Percentiles rank a stretch among this genome's conserved stretches.
phyloP scores from a whole-genome alignment of 192 early-diverging fungal species.

The Backusella australiensis region DNA sequence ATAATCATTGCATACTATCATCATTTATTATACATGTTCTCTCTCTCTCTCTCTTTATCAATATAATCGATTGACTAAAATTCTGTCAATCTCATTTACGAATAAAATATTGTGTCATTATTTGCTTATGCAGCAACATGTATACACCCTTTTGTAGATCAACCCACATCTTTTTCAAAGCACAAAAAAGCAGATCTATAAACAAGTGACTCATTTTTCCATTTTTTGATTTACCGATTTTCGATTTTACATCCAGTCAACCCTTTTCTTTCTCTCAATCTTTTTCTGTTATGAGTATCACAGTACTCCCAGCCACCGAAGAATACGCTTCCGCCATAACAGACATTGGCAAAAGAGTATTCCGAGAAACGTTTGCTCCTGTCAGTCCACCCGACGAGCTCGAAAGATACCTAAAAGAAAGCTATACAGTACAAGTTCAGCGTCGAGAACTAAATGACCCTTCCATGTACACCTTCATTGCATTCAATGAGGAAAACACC shows the following conservation, averaged over 20 bases:
- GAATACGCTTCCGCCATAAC: neutral
- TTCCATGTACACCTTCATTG: neutral
- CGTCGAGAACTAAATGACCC: neutral
- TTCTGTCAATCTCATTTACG: too few relatives aligned
- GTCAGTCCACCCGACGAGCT: neutral
- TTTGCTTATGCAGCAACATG: too few relatives aligned
- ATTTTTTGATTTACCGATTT: too few relatives aligned
- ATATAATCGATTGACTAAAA: too few relatives aligned
- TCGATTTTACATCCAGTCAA: too few relatives aligned
- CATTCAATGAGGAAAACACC: neutral
- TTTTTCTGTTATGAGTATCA: too few relatives aligned
- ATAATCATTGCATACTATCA: slow-evolving; percentile 21
- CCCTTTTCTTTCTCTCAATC: too few relatives aligned
- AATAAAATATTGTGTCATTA: too few relatives aligned
- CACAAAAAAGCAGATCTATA: too few relatives aligned
- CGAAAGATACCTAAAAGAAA: neutral
- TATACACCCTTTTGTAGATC: too few relatives aligned
- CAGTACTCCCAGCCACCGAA: neutral
- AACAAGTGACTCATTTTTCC: too few relatives aligned
- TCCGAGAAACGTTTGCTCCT: neutral
- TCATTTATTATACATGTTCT: neutral
- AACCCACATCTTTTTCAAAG: too few relatives aligned
- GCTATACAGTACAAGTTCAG: neutral
- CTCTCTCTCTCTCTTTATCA: neutral
- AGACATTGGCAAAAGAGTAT: neutral